phyloP scores from a whole-genome alignment of 1,139 yeast species.

The Protomyces gravidus region DNA sequence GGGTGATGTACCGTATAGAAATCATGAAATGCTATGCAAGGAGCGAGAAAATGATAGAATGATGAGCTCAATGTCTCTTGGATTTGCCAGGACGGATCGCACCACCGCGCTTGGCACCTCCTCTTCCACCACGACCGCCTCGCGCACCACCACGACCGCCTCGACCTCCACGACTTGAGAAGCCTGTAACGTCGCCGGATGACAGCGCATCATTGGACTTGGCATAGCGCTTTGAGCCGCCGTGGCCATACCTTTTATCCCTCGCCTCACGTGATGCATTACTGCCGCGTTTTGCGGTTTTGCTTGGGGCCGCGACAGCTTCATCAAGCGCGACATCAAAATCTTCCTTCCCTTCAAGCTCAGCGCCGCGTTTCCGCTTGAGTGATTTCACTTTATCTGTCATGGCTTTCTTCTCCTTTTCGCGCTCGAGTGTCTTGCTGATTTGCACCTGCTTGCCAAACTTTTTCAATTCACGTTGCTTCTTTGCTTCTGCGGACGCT shows the following conservation, averaged over 20 bases:
- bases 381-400: slow-evolving; percentile 83
- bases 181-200: slow-evolving; percentile 18
- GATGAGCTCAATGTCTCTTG: slow-evolving; percentile 1
- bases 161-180: slow-evolving; percentile 1
- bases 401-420: slow-evolving; percentile 87
- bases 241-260: slow-evolving; percentile 63
- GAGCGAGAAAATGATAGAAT: neutral
- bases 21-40: neutral
- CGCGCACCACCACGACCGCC: slow-evolving; percentile 10
- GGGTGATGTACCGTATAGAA: neutral
- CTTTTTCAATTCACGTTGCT: slow-evolving; percentile 91
- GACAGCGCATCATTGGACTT: slow-evolving; percentile 65
- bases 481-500: slow-evolving; percentile 89
- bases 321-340: slow-evolving; percentile 79
- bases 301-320: slow-evolving; percentile 56
- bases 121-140: slow-evolving; percentile 22
- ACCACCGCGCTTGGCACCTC: slow-evolving; percentile 23
- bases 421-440: slow-evolving; percentile 89
- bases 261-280: slow-evolving; percentile 64
- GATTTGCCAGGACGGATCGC: slow-evolving; percentile 22
- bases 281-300: slow-evolving; percentile 44
- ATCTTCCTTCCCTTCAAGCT: slow-evolving; percentile 52
- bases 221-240: slow-evolving; percentile 72
- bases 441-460: slow-evolving; percentile 96
- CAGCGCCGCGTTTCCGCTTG: slow-evolving; percentile 71